These are phyloP conservation scores for Trametes cinnabarina DNA, from an alignment of 768 basidiomycete species.

Conservation along the genomic window DNA sequence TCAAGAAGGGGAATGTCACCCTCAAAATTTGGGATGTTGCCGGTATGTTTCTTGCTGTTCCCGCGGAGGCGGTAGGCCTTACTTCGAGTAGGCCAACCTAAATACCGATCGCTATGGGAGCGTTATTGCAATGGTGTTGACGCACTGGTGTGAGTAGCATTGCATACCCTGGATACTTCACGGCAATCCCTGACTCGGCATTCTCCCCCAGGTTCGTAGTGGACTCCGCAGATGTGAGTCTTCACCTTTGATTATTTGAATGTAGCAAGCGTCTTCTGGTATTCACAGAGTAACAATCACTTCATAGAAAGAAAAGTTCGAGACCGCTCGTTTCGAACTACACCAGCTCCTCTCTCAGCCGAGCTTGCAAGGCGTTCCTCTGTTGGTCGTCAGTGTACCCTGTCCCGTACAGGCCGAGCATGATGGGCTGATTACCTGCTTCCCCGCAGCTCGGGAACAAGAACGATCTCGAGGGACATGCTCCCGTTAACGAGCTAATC, in stretches of 20 bases:
- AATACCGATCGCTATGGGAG: conserved; percentile 95
- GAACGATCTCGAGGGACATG: conserved; percentile 79
- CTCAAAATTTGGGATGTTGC: conserved; percentile 97
- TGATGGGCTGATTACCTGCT: neutral
- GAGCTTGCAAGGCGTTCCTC: conserved; percentile 65
- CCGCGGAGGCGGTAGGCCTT: conserved; percentile 3
- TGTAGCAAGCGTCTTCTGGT: neutral
- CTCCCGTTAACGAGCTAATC: conserved; percentile 82
- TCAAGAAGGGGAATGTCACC: conserved; percentile 85
- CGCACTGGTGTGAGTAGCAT: conserved; percentile 83
- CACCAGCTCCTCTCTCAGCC: conserved; percentile 74
- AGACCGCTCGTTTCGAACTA: conserved; percentile 79
- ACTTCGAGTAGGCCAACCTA: conserved; percentile 68
- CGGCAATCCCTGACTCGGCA: too few species aligned
- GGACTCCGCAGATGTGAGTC: conserved; percentile 80
- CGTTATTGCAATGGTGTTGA: conserved; percentile 91
- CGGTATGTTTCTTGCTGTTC: conserved; percentile 43
- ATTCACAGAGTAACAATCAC: neutral
- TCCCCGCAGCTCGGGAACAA: conserved; percentile 79
- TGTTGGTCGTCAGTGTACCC: conserved; percentile 71
- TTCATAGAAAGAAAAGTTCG: conserved; percentile 72
- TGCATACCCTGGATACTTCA: too few species aligned
- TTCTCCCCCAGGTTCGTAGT: conserved; percentile 92
- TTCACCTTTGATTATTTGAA: neutral
- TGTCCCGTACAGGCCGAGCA: neutral